Percentiles rank a stretch among this genome's conserved stretches.
Conservation (phyloP, 1,284 basidiomycete genomes). For the Peniophora sp. region DNA sequence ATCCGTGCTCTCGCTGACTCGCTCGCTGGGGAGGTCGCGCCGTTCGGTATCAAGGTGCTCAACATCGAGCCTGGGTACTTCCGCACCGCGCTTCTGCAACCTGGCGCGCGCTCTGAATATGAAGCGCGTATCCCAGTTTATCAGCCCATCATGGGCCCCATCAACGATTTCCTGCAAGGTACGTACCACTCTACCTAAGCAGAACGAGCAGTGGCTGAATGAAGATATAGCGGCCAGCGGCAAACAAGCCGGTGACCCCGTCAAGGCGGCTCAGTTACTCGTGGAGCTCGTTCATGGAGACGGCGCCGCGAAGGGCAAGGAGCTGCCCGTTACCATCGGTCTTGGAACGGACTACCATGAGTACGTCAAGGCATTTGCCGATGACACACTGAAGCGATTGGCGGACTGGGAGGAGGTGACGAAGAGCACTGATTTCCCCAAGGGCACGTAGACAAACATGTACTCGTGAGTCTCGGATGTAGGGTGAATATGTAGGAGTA, state of each 20-base stretch:
- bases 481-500: too few species aligned
- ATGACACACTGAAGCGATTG: constrained; percentile 12
- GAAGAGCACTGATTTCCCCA: constrained; percentile 6
- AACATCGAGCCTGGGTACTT: constrained; percentile 37
- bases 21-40: constrained; percentile 30
- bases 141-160: constrained; percentile 5
- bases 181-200: constrained; percentile 16
- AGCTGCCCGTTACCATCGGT: constrained; percentile 14
- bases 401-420: constrained; percentile 19
- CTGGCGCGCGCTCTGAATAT: constrained; percentile 22
- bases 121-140: constrained; percentile 30
- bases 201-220: background rate
- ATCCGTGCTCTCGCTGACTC: constrained; percentile 26
- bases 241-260: constrained; percentile 25
- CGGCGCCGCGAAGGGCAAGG: constrained; percentile 16
- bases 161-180: constrained; percentile 9
- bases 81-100: constrained; percentile 28
- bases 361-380: constrained; percentile 11
- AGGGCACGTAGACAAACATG: background rate
- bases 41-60: constrained; percentile 31
- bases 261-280: constrained; percentile 20
- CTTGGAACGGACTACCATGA: constrained; percentile 21
- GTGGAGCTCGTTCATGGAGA: constrained; percentile 21
- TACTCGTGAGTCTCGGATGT: too few species aligned
- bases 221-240: constrained; percentile 9